Base-by-base conservation (phyloP, 106 monocot species). In the Cymbidium sinense region DNA sequence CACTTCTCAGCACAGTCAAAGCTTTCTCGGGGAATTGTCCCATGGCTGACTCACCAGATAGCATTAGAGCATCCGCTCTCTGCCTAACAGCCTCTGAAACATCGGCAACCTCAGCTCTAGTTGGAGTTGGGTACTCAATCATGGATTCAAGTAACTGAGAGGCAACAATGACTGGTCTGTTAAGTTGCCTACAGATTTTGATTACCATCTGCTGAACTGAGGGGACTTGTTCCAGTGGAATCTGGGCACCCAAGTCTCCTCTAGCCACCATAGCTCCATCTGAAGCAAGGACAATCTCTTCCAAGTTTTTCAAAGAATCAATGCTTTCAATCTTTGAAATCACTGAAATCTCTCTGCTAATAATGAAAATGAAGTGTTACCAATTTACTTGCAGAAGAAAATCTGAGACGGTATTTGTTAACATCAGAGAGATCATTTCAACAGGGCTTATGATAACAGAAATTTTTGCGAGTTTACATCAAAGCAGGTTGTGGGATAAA, bases 1-100 rank as follows among this genome's bases (percentile, higher is more conserved):
- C 98, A 76, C 83, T 95, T 82, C 94, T 86, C 28, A 99, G 83
- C 18, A 99, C 98, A 77, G 88, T 82, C 74, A 99, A 65, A 52
- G 98, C 94, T 77, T 99, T 99, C 2, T 99, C 98, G 33, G 98
- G 98, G 77, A 77, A 99, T 52, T 90, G 93, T 17, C 98, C 98
- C 98, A 99, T 99, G 19, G 98, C 98, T 17, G 98, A 99, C 79
- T 99, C 98, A 77, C 98, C 98, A 77, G 98, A 99, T 34, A 99
- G 92, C 98, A 99, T 99, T 29, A 99, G 83, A 35, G 98, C 98
- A 82, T 99, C 98, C 19, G 98, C 91, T 44, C 98, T 70, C 80
- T 0, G 50, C 5, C 94, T 79, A 64, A 99, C 94, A 27, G 98
- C 98, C 80, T 95, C 98, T 36, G 98, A 99, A 73, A 99, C 94